Evolutionary conservation across 139 green algal species (phyloP).

Genomic region (Chlorella sp.): DNA sequence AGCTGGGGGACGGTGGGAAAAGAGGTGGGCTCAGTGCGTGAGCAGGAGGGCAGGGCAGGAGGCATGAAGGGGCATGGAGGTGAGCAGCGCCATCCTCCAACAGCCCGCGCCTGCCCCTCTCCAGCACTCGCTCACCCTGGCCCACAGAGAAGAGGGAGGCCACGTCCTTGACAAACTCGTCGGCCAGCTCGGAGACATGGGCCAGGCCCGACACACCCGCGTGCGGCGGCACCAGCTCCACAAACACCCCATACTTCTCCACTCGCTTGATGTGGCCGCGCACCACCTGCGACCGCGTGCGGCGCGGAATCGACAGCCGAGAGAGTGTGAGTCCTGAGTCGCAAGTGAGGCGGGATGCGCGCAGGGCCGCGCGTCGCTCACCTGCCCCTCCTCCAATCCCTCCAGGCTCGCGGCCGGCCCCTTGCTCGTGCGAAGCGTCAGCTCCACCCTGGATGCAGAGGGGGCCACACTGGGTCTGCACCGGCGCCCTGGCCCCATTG

Average conservation of each 20-base stretch:
- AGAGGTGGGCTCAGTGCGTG: not conserved
- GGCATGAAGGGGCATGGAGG: not conserved
- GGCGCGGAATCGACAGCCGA: not conserved
- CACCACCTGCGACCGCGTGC: constrained; percentile 34
- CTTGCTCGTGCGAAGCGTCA: constrained; percentile 51
- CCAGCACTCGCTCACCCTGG: constrained; percentile 48
- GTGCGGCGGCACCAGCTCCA: constrained; percentile 60
- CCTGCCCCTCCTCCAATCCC: constrained; percentile 52
- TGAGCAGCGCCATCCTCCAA: too few relatives aligned
- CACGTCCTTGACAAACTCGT: constrained; percentile 73
- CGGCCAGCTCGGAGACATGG: constrained; percentile 81
- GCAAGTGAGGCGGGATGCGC: not conserved
- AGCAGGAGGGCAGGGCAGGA: not conserved
- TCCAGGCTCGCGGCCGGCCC: constrained; percentile 21
- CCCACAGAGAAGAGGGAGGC: constrained; percentile 47
- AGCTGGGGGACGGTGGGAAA: constrained; percentile 33
- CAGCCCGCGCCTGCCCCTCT: too few relatives aligned
- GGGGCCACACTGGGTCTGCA: too few relatives aligned
- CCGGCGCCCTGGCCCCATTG: too few relatives aligned
- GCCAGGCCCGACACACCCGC: too few relatives aligned
- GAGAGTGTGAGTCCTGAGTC: not conserved
- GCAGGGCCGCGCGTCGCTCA: constrained; percentile 17
- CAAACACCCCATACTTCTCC: constrained; percentile 89
- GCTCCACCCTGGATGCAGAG: constrained; percentile 53
- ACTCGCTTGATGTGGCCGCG: constrained; percentile 63